Evolutionary conservation across 2,329 filamentous ascomycete genomes (phyloP), one percentile per base, ranked within the genome.

Genomic region (Penicillium sp.): DNA sequence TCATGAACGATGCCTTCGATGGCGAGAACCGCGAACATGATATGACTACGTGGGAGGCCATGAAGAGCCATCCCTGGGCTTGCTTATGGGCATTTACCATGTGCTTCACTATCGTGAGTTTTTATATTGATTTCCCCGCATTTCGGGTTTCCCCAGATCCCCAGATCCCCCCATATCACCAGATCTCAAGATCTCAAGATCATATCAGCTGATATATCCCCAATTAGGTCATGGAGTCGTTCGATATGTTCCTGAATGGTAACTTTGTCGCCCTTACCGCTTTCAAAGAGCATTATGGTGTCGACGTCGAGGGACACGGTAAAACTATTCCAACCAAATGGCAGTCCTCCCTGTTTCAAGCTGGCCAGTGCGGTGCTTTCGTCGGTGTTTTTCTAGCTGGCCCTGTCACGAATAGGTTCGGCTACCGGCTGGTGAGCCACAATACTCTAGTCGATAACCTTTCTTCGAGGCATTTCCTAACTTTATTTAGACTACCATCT

Each of bases 311-410:
- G 0, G 57, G 43, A 0, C 54, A 48, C 0, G 56, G 61, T 1
- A 69, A 38, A 0, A 64, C 69, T 13, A 78, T 81, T 23, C 71
- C 73, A 25, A 79, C 77, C 15, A 68, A 69, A 47, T 81, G 79
- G 78, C 83, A 31, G 4, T 31, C 29, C 4, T 31, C 29, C 29
- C 10, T 31, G 10, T 31, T 84, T 63, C 74, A 79, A 56, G 76
- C 77, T 42, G 84, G 84, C 2, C 84, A 80, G 57, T 72, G 84
- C 54, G 85, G 85, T 72, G 85, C 85, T 15, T 76, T 87, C 41
- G 79, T 86, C 56, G 84, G 85, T 53, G 83, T 85, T 55, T 82
- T 82, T 63, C 60, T 86, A 40, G 83, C 84, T 40, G 85, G 85
- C 46, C 84, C 84, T n/a, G 67, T 87, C 50, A 86, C 84, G 63